Conservation (phyloP, 2,329 filamentous ascomycete genomes). For the Talaromyces sp. region DNA sequence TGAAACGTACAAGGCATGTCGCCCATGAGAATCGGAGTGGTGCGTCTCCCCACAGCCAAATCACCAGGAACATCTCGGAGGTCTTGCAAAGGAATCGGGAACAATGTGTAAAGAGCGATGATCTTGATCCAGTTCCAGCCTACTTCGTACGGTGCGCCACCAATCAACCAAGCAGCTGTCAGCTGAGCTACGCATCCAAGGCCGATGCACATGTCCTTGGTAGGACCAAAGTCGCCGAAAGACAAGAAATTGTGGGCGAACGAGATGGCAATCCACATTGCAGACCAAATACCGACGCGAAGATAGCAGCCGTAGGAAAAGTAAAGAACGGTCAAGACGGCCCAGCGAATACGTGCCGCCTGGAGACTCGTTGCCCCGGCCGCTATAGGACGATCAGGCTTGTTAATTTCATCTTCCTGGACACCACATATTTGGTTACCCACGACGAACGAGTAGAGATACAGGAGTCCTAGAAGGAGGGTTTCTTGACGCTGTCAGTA, state of each 20-base stretch:
- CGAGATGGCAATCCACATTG: constrained; percentile 16
- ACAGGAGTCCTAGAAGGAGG: constrained; percentile 9
- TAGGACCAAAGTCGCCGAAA: constrained; percentile 18
- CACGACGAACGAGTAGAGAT: constrained; percentile 16
- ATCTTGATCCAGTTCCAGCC: constrained; percentile 18
- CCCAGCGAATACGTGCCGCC: constrained; percentile 15
- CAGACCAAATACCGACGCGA: constrained; percentile 14
- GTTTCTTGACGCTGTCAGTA: constrained; percentile 8
- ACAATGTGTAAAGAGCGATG: constrained; percentile 14
- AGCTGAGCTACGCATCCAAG: constrained; percentile 15
- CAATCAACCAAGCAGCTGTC: constrained; percentile 17
- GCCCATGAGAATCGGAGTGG: constrained; percentile 16
- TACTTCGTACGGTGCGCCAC: constrained; percentile 14
- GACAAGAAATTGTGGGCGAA: constrained; percentile 15
- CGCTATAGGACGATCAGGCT: constrained; percentile 17
- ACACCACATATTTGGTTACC: constrained; percentile 17
- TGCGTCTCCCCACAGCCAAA: constrained; percentile 12
- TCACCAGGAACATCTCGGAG: constrained; percentile 17
- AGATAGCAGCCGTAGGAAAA: constrained; percentile 14
- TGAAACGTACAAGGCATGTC: constrained; percentile 16
- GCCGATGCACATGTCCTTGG: constrained; percentile 18
- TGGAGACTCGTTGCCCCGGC: constrained; percentile 10
- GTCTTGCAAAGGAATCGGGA: constrained; percentile 16
- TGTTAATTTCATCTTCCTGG: constrained; percentile 16
- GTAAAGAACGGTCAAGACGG: constrained; percentile 11